Evolutionary conservation across 192 early-diverging fungal genomes (phyloP), one percentile per base, ranked within the genome.

Genomic region (Coemansia sp.): DNA sequence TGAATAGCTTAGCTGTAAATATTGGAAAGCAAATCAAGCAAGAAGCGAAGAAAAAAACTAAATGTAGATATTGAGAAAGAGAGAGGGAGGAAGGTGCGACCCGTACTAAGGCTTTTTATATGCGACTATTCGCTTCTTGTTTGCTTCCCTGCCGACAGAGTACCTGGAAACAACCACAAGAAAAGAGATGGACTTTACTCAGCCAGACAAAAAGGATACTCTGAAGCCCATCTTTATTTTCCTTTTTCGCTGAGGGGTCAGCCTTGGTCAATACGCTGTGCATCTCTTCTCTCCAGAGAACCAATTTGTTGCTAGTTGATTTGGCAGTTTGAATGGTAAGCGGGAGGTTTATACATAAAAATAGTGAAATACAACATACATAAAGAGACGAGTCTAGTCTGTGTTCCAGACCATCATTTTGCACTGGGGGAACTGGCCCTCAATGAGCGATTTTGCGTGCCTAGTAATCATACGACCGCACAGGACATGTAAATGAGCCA

Each of bases 321-420:
- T 11, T 51, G 18, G 1, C n/a, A n/a, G n/a, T n/a, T 43, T 43
- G 40, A n/a, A 43, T 14, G 18, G 7, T n/a, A 6, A 24, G 16
- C 31, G 4, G 5, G 13, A 14, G 3, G 14, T 55, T 55, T 55
- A 55, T 55, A 55, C 51, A 31, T 31, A 53, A 18, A 24, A 2
- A 26, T 21, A 23, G 11, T 51, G 28, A 23, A 28, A 11, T 23
- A 51, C 4, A 55, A 20, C 23, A 5, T 26, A 50, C 45, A 26
- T 35, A 9, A 62, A 5, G 9, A 18, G 37, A 42, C 13, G 9
- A 34, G 53, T 14, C 28, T 62, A 79, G 63, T 79, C 65, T 21
- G 70, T 66, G 61, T 64, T 77, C 79, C 79, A 82, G 23, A 82
- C 79, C 79, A 77, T 76, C 74, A 82, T 82, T 35, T 74, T 77